Conservation (phyloP, 2,329 filamentous ascomycete genomes). For the Magnaporthiopsis incrustans region DNA sequence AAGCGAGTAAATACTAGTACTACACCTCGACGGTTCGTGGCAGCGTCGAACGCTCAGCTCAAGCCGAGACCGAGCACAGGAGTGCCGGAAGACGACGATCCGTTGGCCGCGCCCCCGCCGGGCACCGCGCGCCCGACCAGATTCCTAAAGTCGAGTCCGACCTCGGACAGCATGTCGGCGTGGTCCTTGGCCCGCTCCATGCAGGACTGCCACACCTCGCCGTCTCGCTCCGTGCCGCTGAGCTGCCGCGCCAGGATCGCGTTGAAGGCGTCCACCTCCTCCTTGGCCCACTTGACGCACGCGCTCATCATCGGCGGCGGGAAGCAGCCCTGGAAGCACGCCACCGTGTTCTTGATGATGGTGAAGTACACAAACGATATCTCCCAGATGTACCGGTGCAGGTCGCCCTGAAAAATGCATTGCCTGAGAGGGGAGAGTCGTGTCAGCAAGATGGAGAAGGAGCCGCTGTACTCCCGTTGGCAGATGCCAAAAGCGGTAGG, state of each 20-base stretch:
- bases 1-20: not conserved
- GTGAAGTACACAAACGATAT: slow-evolving; percentile 94
- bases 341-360: slow-evolving; percentile 86
- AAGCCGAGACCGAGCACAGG: slow-evolving; percentile 4
- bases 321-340: slow-evolving; percentile 82
- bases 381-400: slow-evolving; percentile 90
- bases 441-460: not conserved
- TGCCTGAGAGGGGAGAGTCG: slow-evolving; percentile 40
- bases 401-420: slow-evolving; percentile 89
- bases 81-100: slow-evolving; percentile 1
- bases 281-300: slow-evolving; percentile 97
- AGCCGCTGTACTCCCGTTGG: not conserved
- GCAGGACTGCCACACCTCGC: slow-evolving; percentile 72
- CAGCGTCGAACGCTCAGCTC: not conserved
- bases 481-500: not conserved
- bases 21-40: not conserved
- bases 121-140: slow-evolving; percentile 57
- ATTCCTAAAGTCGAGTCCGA: slow-evolving; percentile 83
- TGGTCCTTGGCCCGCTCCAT: slow-evolving; percentile 76
- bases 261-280: slow-evolving; percentile 88
- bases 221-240: slow-evolving; percentile 73
- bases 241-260: slow-evolving; percentile 72
- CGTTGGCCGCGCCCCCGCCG: slow-evolving; percentile 16
- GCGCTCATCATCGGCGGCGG: slow-evolving; percentile 82
- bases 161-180: slow-evolving; percentile 69